phyloP scores from a whole-genome alignment of 1,284 basidiomycete genomes.

The Tylopilus orsonianus region DNA sequence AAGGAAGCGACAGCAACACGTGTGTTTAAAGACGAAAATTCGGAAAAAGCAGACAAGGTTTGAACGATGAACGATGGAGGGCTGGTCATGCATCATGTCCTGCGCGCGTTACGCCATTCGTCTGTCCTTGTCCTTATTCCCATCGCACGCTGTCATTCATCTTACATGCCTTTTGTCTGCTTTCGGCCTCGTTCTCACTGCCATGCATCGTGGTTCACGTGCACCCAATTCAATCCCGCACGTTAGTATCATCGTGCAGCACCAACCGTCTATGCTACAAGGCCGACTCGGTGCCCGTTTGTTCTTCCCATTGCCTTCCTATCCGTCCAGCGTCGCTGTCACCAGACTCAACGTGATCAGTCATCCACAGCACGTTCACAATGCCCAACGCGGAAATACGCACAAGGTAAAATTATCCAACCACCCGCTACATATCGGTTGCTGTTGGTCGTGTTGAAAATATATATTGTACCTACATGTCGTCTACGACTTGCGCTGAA shows the following conservation, averaged over 20 bases:
- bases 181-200: too few species aligned
- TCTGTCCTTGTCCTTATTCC: too few species aligned
- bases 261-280: too few species aligned
- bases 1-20: slow-evolving; percentile 7
- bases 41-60: slow-evolving; percentile 1
- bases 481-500: too few species aligned
- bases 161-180: background rate
- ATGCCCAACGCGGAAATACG: background rate
- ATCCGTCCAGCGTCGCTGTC: background rate
- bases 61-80: background rate
- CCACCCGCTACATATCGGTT: too few species aligned
- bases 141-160: too few species aligned
- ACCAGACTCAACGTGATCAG: background rate
- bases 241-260: background rate
- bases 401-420: too few species aligned
- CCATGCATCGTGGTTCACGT: too few species aligned
- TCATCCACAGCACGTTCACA: background rate
- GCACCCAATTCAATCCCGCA: background rate
- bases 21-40: background rate
- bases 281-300: background rate
- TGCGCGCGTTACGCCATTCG: too few species aligned
- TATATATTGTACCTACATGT: too few species aligned
- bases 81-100: background rate
- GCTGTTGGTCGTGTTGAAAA: too few species aligned
- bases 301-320: too few species aligned